These are phyloP conservation scores for Bjerkandera adusta DNA, from an alignment of 1,284 basidiomycete genomes.

Conservation along the genomic window DNA sequence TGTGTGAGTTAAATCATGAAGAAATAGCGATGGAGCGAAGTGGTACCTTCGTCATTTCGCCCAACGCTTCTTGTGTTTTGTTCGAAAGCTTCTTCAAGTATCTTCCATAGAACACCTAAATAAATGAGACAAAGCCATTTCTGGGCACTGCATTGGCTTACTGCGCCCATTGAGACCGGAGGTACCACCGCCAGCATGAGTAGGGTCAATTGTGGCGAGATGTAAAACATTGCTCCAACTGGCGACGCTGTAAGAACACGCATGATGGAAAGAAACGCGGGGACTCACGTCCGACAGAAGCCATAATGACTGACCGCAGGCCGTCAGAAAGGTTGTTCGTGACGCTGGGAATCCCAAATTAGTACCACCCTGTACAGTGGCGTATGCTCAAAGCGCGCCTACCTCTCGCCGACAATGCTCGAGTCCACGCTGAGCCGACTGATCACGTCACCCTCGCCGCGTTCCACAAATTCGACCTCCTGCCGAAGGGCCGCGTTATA, in stretches of 20 bases:
- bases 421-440: constrained; percentile 91
- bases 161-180: constrained; percentile 92
- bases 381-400: constrained; percentile 21
- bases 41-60: constrained; percentile 87
- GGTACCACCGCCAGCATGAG: constrained; percentile 96
- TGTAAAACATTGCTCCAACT: constrained; percentile 96
- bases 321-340: constrained; percentile 94
- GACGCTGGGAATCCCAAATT: constrained; percentile 47
- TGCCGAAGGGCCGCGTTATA: constrained; percentile 83
- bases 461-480: constrained; percentile 92
- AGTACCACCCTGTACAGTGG: not conserved
- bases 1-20: not conserved
- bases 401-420: constrained; percentile 94
- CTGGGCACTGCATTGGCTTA: too few species aligned
- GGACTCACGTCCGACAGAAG: constrained; percentile 79
- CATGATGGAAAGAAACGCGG: not conserved
- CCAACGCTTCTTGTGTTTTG: constrained; percentile 90
- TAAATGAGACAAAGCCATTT: not conserved
- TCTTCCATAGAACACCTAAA: constrained; percentile 86
- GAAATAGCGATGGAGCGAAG: not conserved
- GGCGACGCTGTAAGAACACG: constrained; percentile 7
- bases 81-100: constrained; percentile 93
- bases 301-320: constrained; percentile 83
- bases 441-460: constrained; percentile 92
- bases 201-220: constrained; percentile 87